These are phyloP conservation scores for Starmerella ratchasimensis DNA, from an alignment of 805 yeast species.

Conservation along the genomic window DNA sequence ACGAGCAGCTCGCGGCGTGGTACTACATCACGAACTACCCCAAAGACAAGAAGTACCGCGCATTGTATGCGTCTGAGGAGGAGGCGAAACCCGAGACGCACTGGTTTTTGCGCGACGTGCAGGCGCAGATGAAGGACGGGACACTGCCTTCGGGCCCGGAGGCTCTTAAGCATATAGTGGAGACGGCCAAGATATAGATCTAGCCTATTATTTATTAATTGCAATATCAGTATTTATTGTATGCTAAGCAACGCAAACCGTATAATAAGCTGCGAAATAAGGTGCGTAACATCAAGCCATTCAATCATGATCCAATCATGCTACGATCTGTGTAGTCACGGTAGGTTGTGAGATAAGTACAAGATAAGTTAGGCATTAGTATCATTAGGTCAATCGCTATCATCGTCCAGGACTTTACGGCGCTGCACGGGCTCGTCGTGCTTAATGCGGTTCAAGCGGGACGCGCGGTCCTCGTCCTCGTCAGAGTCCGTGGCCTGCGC, in stretches of 20 bases:
- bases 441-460: slow-evolving; percentile 12
- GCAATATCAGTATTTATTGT: no score
- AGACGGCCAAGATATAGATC: background rate
- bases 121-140: slow-evolving; percentile 38
- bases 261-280: no score
- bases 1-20: slow-evolving; percentile 35
- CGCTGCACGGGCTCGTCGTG: slow-evolving; percentile 3
- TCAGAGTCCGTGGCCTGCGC: slow-evolving; percentile 9
- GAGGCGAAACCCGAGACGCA: slow-evolving; percentile 28
- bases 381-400: slow-evolving; percentile 16
- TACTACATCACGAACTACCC: slow-evolving; percentile 72
- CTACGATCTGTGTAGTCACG: no score
- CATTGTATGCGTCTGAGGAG: slow-evolving; percentile 47
- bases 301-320: no score
- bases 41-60: slow-evolving; percentile 59
- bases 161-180: slow-evolving; percentile 27
- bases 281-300: no score
- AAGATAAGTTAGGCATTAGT: no score
- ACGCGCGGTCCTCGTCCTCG: slow-evolving; percentile 18
- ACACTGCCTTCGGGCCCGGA: slow-evolving; percentile 46
- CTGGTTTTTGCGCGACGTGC: slow-evolving; percentile 41
- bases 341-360: no score
- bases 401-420: slow-evolving; percentile 16
- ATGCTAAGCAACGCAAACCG: no score
- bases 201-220: background rate